Evolutionary conservation across 495 filamentous ascomycete species (phyloP), one percentile per base, ranked within the genome.

Genomic region (Penicillium tannophilum): DNA sequence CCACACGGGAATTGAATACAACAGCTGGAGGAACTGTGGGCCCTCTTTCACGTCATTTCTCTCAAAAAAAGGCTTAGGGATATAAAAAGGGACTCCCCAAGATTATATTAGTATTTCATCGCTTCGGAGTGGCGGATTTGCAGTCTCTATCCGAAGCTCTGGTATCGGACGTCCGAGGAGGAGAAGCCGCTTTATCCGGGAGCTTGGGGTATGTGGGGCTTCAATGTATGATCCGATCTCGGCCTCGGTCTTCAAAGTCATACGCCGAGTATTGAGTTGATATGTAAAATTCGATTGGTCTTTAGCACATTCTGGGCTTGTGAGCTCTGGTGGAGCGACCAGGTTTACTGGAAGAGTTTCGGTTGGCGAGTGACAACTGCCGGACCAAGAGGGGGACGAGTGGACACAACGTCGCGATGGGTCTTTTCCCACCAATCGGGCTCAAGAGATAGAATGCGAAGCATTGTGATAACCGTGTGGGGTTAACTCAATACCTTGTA

Each of bases 151-250:
- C 52, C 55, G 6, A 7, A 12, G 30, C 5, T 28, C 56, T 46
- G 28, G 4, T 17, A 28, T 67, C 64, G 64, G 64, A 62, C 39
- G 36, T 62, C 62, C 62, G 64, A 64, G 36, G 35, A 19, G 14
- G 41, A 50, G 16, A 35, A 55, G 61, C 64, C 64, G 61, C 61
- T 23, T 54, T 61, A 67, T 52, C 64, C 64, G 64, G 52, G 30
- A 54, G 39, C 52, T 44, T 43, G 17, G 51, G 35, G n/a, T 24
- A 49, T 48, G 52, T 52, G 35, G 53, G 52, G 39, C 39, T 35
- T 51, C 17, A 12, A 19, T 24, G 7, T 23, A 3, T 23, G 33
- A 19, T 17, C 35, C 55, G 46, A 51, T 51, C 33, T 57, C 55
- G 55, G 39, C 11, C 10, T 39, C 20, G 35, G 35, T 35, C 31